Conservation (phyloP, 805 yeast genomes). For the Dipodascus albidus region DNA sequence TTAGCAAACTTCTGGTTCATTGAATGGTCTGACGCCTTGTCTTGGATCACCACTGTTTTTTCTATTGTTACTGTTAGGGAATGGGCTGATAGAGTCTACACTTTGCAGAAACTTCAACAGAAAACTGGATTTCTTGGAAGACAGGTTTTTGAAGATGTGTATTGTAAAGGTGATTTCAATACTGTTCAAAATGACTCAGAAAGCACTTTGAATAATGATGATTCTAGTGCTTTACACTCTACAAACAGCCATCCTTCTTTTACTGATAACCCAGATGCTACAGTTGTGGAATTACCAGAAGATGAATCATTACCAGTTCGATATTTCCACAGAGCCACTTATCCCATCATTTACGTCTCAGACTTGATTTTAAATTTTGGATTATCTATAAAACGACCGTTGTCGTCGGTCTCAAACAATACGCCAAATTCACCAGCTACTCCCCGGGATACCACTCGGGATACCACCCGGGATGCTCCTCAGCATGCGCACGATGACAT, state of each 20-base stretch:
- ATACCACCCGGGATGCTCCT: too few relatives aligned
- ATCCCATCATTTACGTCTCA: background rate
- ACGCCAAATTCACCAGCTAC: background rate
- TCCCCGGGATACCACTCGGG: too few relatives aligned
- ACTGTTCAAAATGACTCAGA: background rate
- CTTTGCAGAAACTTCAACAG: conserved; percentile 46
- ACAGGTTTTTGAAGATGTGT: conserved; percentile 59
- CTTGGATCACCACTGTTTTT: conserved; percentile 57
- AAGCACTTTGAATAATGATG: background rate
- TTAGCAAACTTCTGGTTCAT: conserved; percentile 66
- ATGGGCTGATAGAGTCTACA: conserved; percentile 61
- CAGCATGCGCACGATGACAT: background rate
- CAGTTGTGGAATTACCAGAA: background rate
- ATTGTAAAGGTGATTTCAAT: background rate
- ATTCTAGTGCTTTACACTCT: too few relatives aligned
- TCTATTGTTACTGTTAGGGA: conserved; percentile 76
- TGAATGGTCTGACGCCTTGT: conserved; percentile 61
- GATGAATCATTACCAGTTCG: background rate
- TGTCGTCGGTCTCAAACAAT: background rate
- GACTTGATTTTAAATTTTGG: background rate
- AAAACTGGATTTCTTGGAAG: conserved; percentile 67
- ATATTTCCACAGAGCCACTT: background rate
- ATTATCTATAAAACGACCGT: background rate
- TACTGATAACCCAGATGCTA: background rate
- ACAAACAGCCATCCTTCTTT: background rate